These are phyloP conservation scores for Dryas drummondii DNA, from an alignment of 306 rosid genomes.

Conservation along the genomic window DNA sequence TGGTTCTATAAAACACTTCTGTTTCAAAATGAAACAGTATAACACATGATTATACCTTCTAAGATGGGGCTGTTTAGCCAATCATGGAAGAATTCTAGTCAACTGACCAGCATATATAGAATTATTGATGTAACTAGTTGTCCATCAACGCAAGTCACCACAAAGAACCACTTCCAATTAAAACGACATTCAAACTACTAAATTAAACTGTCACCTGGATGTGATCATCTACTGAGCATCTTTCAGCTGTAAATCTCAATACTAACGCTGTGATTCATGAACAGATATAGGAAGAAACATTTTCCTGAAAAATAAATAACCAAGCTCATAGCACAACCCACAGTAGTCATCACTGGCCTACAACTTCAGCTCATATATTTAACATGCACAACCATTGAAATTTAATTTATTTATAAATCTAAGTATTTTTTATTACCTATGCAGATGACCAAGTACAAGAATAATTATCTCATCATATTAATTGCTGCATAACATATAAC, in stretches of 20 bases:
- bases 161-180: background rate
- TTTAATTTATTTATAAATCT: background rate
- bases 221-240: background rate
- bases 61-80: too few species aligned
- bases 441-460: slow-evolving; percentile 32
- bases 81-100: too few species aligned
- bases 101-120: too few species aligned
- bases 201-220: background rate
- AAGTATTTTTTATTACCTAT: slow-evolving; percentile 1
- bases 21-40: too few species aligned
- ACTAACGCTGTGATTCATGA: background rate
- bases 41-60: too few species aligned
- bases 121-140: background rate
- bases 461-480: slow-evolving; percentile 26
- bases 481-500: slow-evolving; percentile 23
- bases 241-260: background rate
- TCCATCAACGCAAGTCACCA: background rate
- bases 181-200: background rate
- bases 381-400: background rate
- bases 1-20: too few species aligned
- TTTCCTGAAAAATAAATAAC: background rate
- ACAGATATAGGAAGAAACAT: background rate
- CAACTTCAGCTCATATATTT: background rate
- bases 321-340: background rate
- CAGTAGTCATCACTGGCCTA: background rate